phyloP scores from a whole-genome alignment of 345 rosid species.

The Erucastrum elatum region DNA sequence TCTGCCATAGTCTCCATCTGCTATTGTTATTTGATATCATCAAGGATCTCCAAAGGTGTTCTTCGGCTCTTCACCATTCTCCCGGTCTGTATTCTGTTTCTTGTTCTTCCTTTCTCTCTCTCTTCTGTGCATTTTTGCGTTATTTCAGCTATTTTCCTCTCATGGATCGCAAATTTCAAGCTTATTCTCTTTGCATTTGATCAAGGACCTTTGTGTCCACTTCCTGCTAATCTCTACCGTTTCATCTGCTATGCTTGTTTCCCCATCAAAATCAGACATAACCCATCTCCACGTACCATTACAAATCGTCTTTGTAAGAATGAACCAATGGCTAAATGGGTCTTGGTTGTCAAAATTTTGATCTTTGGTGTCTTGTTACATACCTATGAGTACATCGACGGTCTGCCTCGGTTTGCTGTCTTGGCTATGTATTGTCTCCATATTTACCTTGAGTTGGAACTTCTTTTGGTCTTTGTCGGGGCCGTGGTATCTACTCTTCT shows the following conservation, averaged over 20 bases:
- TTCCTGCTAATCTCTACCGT: slow-evolving; percentile 43
- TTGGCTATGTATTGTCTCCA: slow-evolving; percentile 44
- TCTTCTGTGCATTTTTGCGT: slow-evolving; percentile 38
- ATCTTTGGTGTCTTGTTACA: slow-evolving; percentile 37
- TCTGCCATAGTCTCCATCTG: slow-evolving; percentile 39
- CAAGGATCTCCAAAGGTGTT: slow-evolving; percentile 31
- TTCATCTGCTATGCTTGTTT: slow-evolving; percentile 62
- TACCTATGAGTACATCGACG: slow-evolving; percentile 38
- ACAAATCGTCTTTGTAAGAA: slow-evolving; percentile 4
- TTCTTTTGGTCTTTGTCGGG: slow-evolving; percentile 37
- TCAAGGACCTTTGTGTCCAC: slow-evolving; percentile 58
- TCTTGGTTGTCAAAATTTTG: slow-evolving; percentile 41
- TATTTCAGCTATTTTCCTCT: slow-evolving; percentile 42
- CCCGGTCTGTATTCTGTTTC: slow-evolving; percentile 50
- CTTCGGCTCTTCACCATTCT: slow-evolving; percentile 53
- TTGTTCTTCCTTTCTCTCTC: slow-evolving; percentile 52
- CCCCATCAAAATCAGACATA: slow-evolving; percentile 51
- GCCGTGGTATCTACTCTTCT: slow-evolving; percentile 46
- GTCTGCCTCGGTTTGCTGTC: slow-evolving; percentile 36
- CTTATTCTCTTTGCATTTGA: slow-evolving; percentile 68
- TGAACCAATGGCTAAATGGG: slow-evolving; percentile 23
- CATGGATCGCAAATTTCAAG: slow-evolving; percentile 63
- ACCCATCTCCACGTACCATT: slow-evolving; percentile 19
- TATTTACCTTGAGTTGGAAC: slow-evolving; percentile 51
- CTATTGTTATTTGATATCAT: slow-evolving; percentile 52